Base-by-base conservation (phyloP, 2,329 filamentous ascomycete species). In the Decorospora gaudefroyi region DNA sequence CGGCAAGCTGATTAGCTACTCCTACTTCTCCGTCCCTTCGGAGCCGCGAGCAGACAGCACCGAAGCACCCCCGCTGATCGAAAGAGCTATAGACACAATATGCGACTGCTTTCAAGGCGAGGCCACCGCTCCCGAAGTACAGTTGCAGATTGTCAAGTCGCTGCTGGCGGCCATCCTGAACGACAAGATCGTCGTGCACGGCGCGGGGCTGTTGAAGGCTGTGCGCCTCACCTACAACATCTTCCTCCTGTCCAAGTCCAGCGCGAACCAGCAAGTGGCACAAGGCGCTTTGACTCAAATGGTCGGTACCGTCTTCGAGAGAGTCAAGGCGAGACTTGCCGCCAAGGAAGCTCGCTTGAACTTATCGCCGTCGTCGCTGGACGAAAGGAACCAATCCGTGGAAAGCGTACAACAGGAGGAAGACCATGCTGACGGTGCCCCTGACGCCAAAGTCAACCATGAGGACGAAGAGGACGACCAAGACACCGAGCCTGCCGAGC, bases 41-140 rank as follows among this genome's bases (percentile, higher is more conserved):
- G 72, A 76, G 53, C 72, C 59, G 42, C 70, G 66, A 16, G 58
- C 66, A 53, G 62, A 67, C 42, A 56, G 53, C 45, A 48, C 53
- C 43, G 64, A 70, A 26, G 58, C 76, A 27, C 78, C 87, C 3
- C 91, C 92, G 11, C 78, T 99, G 56, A 99, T 99, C 66, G 95
- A 99, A 74, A 83, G 92, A 55, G 93, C 95, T 46, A 99, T 99
- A 64, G 95, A 99, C 73, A 96, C 93, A 23, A 99, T 99, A 77
- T 99, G 93, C 78, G 92, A 97, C 68, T 99, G 93, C 71, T 99
- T 99, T 68, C 91, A 97, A 68, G 92, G 93, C 66, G 93, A 99
- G 74, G 88, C 88, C 1, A 99, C 95, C 0, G 85, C 90, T 3
- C 81, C 87, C 38, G 92, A 96, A 70, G 87, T 97, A 33, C 93